phyloP scores from a whole-genome alignment of 352 stramenopile genomes.

The Globisporangium mamillatum region DNA sequence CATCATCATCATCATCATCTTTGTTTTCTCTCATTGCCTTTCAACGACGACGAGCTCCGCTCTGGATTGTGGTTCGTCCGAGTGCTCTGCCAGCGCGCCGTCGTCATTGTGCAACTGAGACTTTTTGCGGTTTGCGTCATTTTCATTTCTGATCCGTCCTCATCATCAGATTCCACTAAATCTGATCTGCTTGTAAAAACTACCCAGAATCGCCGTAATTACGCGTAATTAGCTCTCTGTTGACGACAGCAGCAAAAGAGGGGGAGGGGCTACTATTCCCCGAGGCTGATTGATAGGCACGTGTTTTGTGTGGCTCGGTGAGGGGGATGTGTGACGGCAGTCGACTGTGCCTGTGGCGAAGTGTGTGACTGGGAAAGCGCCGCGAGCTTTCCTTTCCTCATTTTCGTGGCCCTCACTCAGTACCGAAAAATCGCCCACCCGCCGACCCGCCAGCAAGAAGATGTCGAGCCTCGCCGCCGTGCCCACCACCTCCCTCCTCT shows the following conservation, averaged over 20 bases:
- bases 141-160: not conserved
- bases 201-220: not conserved
- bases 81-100: not conserved
- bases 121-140: not conserved
- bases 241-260: not conserved
- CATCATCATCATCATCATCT: not conserved
- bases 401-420: not conserved
- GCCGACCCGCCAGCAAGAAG: constrained; percentile 20
- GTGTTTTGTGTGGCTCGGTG: too few relatives aligned
- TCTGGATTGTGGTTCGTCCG: not conserved
- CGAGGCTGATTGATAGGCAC: too few relatives aligned
- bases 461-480: constrained; percentile 65
- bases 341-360: not conserved
- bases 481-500: constrained; percentile 82
- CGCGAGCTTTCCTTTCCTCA: not conserved
- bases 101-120: not conserved
- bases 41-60: not conserved
- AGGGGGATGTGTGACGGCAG: not conserved
- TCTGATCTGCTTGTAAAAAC: not conserved
- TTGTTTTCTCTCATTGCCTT: not conserved
- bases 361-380: constrained; percentile 8
- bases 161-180: not conserved
- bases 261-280: not conserved
- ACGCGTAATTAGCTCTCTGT: not conserved
- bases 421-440: constrained; percentile 15